Evolutionary conservation across 805 yeast genomes (phyloP), one percentile per base, ranked within the genome.

Genomic region (Limtongia smithiae): DNA sequence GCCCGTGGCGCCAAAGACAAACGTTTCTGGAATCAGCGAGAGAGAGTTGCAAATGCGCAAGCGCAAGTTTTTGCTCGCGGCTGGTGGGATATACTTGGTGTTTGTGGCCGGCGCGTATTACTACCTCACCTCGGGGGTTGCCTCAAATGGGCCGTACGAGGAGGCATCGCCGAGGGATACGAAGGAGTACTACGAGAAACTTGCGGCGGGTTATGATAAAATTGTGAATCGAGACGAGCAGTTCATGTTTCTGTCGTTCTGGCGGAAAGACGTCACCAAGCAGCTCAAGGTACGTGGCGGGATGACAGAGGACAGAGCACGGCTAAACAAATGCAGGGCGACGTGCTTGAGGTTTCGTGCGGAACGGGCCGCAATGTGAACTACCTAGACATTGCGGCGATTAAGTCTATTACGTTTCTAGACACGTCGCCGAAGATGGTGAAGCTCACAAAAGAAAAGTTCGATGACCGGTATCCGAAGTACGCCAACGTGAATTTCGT

Each of bases 291-390:
- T 52, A 36, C 5, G 17, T 11, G 34, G 14, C 32, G 22, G 31
- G 80, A 60, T 25, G 18, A 7, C 9, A n/a, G 14, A 12, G 4
- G 9, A 20, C 36, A 25, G 15, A 25, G 83, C 93, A 85, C 66
- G 85, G 39, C 85, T 85, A 89, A 77, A 72, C 32, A 85, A 84
- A 54, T 77, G 83, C 42, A 70, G 73, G 98, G 98, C 20, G 96
- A 93, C 64, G 96, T 89, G 1, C 70, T 93, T 48, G 98, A 93
- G 67, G 93, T 91, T 9, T 83, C 97, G 0, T 86, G 95, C 63
- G 98, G 98, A 50, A 93, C 98, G 0, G 97, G 98, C 5, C 77
- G 97, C 67, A 93, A 93, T 64, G 77, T 91, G 48, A 81, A 83
- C 41, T 90, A 83, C 64, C 48, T 54, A 24, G 41, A 55, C 28